Conservation (phyloP, 345 rosid species). For the Cardamine resedifolia region DNA sequence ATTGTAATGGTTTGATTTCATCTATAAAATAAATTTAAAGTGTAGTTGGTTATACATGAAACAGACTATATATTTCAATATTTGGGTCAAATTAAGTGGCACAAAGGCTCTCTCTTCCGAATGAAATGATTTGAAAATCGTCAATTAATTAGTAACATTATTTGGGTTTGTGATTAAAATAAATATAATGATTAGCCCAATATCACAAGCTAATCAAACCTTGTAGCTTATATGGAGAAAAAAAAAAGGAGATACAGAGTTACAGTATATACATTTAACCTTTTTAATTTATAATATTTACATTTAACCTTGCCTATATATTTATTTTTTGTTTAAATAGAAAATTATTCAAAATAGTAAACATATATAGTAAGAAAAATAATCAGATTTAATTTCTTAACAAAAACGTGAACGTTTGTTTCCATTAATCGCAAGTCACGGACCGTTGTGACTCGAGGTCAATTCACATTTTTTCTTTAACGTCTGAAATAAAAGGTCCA, state of each 20-base stretch:
- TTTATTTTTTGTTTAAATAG: background rate
- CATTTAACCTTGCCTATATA: background rate
- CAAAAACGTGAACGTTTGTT: background rate
- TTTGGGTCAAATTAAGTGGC: conserved; percentile 26
- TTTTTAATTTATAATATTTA: background rate
- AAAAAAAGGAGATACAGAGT: background rate
- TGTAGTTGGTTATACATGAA: conserved; percentile 1
- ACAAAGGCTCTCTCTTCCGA: too few species aligned
- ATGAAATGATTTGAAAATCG: background rate
- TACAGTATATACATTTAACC: background rate
- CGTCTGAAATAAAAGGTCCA: background rate
- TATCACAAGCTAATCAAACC: conserved; percentile 8
- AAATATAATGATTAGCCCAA: background rate
- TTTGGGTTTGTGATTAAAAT: background rate
- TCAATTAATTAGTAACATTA: background rate
- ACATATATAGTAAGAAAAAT: conserved; percentile 9
- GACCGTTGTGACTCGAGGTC: background rate
- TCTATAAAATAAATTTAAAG: background rate
- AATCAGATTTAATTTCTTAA: background rate
- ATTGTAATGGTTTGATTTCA: background rate
- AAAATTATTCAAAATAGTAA: background rate
- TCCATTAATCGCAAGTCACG: background rate
- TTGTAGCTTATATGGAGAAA: background rate
- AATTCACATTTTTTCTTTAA: background rate
- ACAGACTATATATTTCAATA: too few species aligned